Percentiles rank a stretch among this genome's conserved stretches.
Evolutionary conservation across 140 eudicot species (phyloP).

Genomic region (Cichorium intybus): DNA sequence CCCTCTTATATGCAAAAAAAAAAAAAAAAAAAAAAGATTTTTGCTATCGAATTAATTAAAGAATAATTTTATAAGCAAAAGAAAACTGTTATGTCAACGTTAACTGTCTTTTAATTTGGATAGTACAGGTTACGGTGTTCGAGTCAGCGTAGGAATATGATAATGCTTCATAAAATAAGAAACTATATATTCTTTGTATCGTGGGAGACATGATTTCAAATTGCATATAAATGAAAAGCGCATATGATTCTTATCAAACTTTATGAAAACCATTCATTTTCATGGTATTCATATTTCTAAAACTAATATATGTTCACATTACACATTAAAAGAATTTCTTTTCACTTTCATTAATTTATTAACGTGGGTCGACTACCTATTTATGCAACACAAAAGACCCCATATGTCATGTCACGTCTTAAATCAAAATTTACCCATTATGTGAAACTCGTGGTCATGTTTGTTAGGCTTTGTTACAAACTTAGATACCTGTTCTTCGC

Average conservation of each 20-base stretch:
- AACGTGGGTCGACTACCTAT: background rate
- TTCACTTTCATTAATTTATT: background rate
- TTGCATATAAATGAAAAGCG: background rate
- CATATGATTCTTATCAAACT: background rate
- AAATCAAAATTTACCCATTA: background rate
- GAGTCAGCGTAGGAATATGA: background rate
- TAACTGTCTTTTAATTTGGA: background rate
- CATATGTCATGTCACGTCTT: constrained; percentile 5
- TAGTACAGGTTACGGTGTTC: background rate
- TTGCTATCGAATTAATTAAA: too few relatives aligned
- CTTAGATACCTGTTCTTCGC: background rate
- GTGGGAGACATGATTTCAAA: background rate
- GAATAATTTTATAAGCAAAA: background rate
- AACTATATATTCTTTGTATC: background rate
- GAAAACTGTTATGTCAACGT: background rate
- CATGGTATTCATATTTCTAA: background rate
- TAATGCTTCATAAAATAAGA: background rate
- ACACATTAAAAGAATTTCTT: background rate
- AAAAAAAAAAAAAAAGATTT: too few relatives aligned
- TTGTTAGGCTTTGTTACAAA: background rate
- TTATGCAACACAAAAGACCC: background rate
- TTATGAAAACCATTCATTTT: background rate
- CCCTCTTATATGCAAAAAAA: too few relatives aligned
- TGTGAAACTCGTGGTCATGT: constrained; percentile 5
- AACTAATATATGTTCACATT: background rate